Evolutionary conservation across 192 early-diverging fungal genomes (phyloP).

Genomic region (Backusella westeae): DNA sequence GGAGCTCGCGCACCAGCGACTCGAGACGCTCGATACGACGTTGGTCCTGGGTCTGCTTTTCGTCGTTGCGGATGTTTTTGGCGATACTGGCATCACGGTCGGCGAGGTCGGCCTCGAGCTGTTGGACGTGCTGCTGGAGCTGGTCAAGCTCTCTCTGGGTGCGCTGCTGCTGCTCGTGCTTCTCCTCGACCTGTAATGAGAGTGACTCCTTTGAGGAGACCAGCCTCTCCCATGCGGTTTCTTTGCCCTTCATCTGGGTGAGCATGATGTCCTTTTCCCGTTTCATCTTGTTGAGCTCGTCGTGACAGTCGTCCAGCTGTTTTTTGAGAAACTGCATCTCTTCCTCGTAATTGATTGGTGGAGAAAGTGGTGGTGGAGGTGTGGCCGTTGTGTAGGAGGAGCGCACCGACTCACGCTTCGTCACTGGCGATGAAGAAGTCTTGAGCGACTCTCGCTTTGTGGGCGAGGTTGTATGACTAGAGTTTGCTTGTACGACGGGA

Average conservation of each 20-base stretch:
- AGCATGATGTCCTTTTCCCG: not conserved
- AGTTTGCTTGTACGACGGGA: not conserved
- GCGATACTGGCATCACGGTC: slow-evolving; percentile 11
- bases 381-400: not conserved
- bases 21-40: slow-evolving; percentile 21
- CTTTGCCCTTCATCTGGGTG: slow-evolving; percentile 18
- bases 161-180: not conserved
- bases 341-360: slow-evolving; percentile 8
- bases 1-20: slow-evolving; percentile 4
- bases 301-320: not conserved
- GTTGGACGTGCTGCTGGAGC: not conserved
- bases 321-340: not conserved
- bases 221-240: slow-evolving; percentile 22
- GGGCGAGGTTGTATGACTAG: not conserved
- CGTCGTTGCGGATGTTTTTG: slow-evolving; percentile 6
- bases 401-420: not conserved
- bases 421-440: not conserved
- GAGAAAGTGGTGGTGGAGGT: not conserved
- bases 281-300: slow-evolving; percentile 17
- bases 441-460: not conserved
- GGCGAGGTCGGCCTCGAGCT: not conserved
- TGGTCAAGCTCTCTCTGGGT: not conserved
- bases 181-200: slow-evolving; percentile 14
- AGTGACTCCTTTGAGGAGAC: slow-evolving; percentile 25
- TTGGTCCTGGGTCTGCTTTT: slow-evolving; percentile 5